Base-by-base conservation (phyloP, 345 rosid genomes). In the Boechera retrofracta region DNA sequence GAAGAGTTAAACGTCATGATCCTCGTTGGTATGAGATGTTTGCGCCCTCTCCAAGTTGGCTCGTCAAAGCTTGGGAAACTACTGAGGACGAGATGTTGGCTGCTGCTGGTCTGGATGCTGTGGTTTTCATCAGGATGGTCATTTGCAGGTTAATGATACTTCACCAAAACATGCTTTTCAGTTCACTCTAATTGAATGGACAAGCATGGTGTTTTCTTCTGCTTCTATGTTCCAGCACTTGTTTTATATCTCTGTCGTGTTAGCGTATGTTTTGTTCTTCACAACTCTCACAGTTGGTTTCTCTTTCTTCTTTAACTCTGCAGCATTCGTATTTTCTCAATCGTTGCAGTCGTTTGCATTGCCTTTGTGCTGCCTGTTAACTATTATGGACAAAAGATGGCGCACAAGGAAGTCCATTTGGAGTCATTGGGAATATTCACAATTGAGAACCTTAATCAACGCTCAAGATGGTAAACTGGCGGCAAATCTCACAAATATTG, bases 41-140 rank as follows among this genome's bases (percentile, higher is more conserved):
- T 67, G 90, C 84, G 4, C 98, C 98, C 0, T 88, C 98, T 36
- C 92, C 99, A 0, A 84, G 97, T 82, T 95, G 99, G 99, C 38
- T 95, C 6, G 29, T 88, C 28, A 91, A 83, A 81, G 97, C 98
- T 26, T 95, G 98, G 98, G 87, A 82, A 79, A 80, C 96, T 45
- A 82, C 91, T 33, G 98, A 95, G 69, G 88, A 87, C 0, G 98
- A 95, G 79, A 74, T 95, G 65, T 78, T 95, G 76, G 84, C 88
- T 56, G 42, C 81, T 54, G 93, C 86, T 53, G 98, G 98, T 64
- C 42, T 95, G 16, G 98, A 95, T 76, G 93, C 93, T 39, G 89
- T 91, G 47, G 98, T 88, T 80, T 91, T 95, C 76, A 80, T 89
- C 81, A 85, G 96, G 80, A 80, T 87, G 75, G 82, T 95, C 12